Conservation (phyloP, 805 yeast genomes). For the Zygoascus bituminiphila region DNA sequence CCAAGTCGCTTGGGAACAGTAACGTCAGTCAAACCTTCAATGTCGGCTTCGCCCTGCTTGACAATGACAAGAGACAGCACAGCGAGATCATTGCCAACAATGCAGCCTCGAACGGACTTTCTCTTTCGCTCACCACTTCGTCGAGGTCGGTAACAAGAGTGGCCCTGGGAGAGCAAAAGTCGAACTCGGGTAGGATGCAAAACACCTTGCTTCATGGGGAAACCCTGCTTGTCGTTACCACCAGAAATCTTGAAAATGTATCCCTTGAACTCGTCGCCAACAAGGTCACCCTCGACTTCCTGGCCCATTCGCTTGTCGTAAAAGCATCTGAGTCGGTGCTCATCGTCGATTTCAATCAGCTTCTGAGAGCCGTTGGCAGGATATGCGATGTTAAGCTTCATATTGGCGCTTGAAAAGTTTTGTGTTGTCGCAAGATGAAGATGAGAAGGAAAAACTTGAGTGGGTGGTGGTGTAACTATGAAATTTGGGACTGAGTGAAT, state of each 20-base stretch:
- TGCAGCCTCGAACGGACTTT: slow-evolving; percentile 99
- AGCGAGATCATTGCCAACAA: slow-evolving; percentile 94
- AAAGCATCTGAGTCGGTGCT: slow-evolving; percentile 96
- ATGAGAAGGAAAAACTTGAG: not conserved
- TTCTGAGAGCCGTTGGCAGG: slow-evolving; percentile 99
- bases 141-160: slow-evolving; percentile 99
- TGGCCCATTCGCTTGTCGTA: slow-evolving; percentile 99
- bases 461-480: not conserved
- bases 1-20: slow-evolving; percentile 98
- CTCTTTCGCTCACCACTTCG: slow-evolving; percentile 99
- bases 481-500: not conserved
- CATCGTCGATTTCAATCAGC: slow-evolving; percentile 96
- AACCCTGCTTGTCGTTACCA: slow-evolving; percentile 99
- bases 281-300: slow-evolving; percentile 97
- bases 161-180: slow-evolving; percentile 86
- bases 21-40: slow-evolving; percentile 91
- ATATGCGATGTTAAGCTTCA: slow-evolving; percentile 94
- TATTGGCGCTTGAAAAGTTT: not conserved
- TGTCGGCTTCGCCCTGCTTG: slow-evolving; percentile 95
- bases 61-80: slow-evolving; percentile 87
- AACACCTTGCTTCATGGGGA: slow-evolving; percentile 99
- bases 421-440: not conserved
- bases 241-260: slow-evolving; percentile 98
- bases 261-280: slow-evolving; percentile 99
- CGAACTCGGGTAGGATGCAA: slow-evolving; percentile 99